Evolutionary conservation across 78 protist genomes (phyloP).

Genomic region (Dictyostelium brefeldianum): DNA sequence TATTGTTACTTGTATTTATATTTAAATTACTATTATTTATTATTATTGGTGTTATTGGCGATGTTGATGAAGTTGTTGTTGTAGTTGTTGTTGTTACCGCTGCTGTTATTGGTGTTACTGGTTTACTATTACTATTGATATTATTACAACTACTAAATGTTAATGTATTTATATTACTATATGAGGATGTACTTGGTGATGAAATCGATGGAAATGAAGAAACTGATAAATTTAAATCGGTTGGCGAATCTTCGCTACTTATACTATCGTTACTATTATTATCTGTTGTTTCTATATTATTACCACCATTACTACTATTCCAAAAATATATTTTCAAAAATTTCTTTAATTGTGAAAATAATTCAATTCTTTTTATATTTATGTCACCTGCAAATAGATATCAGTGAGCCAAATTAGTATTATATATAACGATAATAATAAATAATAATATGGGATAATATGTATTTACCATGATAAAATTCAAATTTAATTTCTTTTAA

Average conservation of each 20-base stretch:
- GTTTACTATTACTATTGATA: not conserved
- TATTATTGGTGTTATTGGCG: not conserved
- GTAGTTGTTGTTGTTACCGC: not conserved
- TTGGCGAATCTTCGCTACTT: conserved; percentile 4
- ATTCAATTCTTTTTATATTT: conserved; percentile 1
- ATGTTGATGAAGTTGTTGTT: not conserved
- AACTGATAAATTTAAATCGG: conserved; percentile 7
- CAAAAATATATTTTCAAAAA: conserved; percentile 9
- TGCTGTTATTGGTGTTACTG: not conserved
- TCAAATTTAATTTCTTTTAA: conserved; percentile 9
- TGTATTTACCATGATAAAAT: conserved; percentile 28
- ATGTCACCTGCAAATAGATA: not conserved
- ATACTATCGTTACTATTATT: not conserved
- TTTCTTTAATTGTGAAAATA: conserved; percentile 21
- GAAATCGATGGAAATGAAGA: conserved; percentile 3
- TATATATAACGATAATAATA: too few relatives aligned
- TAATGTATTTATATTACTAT: not conserved
- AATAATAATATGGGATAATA: too few relatives aligned
- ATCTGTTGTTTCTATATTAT: not conserved
- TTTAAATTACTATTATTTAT: not conserved
- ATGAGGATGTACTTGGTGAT: not conserved
- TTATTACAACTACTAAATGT: conserved; percentile 1
- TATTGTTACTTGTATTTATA: not conserved
- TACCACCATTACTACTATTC: not conserved
- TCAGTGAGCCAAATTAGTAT: too few relatives aligned